A percentile compares a stretch with the other conserved stretches of the same genome.
Evolutionary conservation across 345 rosid genomes (phyloP).

Genomic region (Eutrema heterophyllum): DNA sequence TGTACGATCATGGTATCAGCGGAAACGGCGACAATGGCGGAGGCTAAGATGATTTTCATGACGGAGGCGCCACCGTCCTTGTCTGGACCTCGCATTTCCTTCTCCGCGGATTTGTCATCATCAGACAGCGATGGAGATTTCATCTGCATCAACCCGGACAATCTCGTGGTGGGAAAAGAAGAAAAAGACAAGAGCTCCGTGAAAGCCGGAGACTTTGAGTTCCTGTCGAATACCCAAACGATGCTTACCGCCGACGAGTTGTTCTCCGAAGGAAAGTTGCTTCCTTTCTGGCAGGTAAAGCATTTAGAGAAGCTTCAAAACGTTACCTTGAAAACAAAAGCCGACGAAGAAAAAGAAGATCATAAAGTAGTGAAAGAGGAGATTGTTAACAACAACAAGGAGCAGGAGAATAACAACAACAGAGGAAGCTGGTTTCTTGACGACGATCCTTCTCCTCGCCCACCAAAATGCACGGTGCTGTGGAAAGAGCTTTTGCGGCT

Average conservation of each 20-base stretch:
- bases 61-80: conserved; percentile 15
- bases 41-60: background rate
- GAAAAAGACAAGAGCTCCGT: conserved; percentile 29
- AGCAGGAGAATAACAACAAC: conserved; percentile 20
- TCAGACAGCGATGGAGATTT: conserved; percentile 37
- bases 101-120: conserved; percentile 71
- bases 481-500: conserved; percentile 91
- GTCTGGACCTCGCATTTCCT: conserved; percentile 73
- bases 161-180: conserved; percentile 4
- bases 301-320: conserved; percentile 64
- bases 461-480: conserved; percentile 89
- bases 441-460: conserved; percentile 96
- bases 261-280: conserved; percentile 80
- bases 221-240: conserved; percentile 50
- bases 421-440: conserved; percentile 72
- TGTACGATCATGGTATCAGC: conserved; percentile 18
- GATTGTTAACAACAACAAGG: conserved; percentile 25
- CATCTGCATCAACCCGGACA: conserved; percentile 63
- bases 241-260: conserved; percentile 88
- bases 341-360: conserved; percentile 27
- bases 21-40: conserved; percentile 8
- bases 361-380: background rate
- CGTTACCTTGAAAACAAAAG: conserved; percentile 38
- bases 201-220: conserved; percentile 72
- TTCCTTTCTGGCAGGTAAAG: conserved; percentile 85